Percentiles rank a stretch among this genome's conserved stretches.
phyloP scores from a whole-genome alignment of 345 rosid genomes.

The Clausena lansium region DNA sequence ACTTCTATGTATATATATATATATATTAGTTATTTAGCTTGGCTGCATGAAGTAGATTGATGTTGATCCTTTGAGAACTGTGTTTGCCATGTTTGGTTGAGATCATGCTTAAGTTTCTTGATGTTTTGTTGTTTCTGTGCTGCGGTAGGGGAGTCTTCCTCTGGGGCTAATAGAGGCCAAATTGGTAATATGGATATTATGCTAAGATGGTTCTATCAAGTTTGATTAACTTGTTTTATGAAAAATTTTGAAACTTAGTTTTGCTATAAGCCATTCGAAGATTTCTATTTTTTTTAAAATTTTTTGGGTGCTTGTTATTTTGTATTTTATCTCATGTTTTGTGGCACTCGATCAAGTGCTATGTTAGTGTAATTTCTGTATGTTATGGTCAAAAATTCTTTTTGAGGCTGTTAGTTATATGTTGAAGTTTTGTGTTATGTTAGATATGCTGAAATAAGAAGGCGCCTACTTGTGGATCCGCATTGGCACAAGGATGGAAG shows the following conservation, averaged over 20 bases:
- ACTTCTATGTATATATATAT: too few relatives aligned
- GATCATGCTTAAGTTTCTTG: neutral
- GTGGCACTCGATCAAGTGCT: neutral
- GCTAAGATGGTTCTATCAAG: neutral
- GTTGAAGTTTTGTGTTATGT: neutral
- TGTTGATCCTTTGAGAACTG: too few relatives aligned
- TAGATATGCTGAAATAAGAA: slow-evolving; percentile 85
- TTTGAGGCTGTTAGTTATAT: neutral
- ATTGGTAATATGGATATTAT: neutral
- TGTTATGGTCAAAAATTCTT: neutral
- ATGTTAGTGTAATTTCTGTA: neutral
- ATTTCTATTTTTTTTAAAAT: too few relatives aligned
- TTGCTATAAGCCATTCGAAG: neutral
- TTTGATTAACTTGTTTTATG: neutral
- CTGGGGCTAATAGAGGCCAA: neutral
- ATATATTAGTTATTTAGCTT: too few relatives aligned
- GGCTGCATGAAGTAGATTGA: too few relatives aligned
- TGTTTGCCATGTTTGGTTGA: neutral
- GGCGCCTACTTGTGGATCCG: slow-evolving; percentile 78
- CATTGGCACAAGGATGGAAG: slow-evolving; percentile 60
- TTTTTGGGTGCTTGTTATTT: neutral
- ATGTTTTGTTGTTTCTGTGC: neutral
- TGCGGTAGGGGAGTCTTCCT: neutral
- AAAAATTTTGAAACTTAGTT: neutral
- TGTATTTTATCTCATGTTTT: neutral